Evolutionary conservation across 345 rosid genomes (phyloP).

Genomic region (Geranium brycei): DNA sequence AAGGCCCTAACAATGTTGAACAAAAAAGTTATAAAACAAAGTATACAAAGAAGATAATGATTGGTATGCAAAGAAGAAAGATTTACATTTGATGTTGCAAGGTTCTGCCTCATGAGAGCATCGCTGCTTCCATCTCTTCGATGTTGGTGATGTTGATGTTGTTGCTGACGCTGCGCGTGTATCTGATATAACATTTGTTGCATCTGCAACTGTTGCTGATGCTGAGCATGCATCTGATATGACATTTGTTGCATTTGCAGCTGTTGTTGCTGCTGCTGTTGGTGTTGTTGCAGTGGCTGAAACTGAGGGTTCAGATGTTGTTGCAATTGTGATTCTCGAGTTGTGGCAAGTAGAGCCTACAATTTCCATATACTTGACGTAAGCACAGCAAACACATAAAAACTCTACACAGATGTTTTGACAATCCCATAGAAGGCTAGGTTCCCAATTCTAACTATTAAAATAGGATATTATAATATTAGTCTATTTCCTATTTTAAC

Average conservation of each 20-base stretch:
- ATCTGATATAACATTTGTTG: slow-evolving; percentile 18
- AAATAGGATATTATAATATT: no score
- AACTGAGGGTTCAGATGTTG: slow-evolving; percentile 12
- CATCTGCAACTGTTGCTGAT: slow-evolving; percentile 18
- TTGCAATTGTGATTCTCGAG: slow-evolving; percentile 22
- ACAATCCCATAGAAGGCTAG: background rate
- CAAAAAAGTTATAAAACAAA: no score
- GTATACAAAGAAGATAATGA: no score
- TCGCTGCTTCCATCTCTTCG: slow-evolving; percentile 24
- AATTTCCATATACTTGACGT: slow-evolving; percentile 7
- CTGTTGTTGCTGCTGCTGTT: slow-evolving; percentile 14
- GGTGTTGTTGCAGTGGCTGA: slow-evolving; percentile 14
- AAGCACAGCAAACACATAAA: background rate
- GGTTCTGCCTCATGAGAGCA: slow-evolving; percentile 29
- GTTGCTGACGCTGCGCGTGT: slow-evolving; percentile 18
- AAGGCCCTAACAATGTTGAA: background rate
- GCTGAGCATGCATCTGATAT: slow-evolving; percentile 14
- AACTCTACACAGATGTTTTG: background rate
- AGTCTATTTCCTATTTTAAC: no score
- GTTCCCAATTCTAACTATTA: no score
- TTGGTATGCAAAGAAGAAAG: slow-evolving; percentile 16
- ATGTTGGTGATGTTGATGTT: slow-evolving; percentile 3
- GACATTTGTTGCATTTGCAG: slow-evolving; percentile 25
- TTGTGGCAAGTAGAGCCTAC: slow-evolving; percentile 36
- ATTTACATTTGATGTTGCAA: slow-evolving; percentile 32